Conservation (phyloP, 129 eudicot genomes). For the Flaveria sonorensis region DNA sequence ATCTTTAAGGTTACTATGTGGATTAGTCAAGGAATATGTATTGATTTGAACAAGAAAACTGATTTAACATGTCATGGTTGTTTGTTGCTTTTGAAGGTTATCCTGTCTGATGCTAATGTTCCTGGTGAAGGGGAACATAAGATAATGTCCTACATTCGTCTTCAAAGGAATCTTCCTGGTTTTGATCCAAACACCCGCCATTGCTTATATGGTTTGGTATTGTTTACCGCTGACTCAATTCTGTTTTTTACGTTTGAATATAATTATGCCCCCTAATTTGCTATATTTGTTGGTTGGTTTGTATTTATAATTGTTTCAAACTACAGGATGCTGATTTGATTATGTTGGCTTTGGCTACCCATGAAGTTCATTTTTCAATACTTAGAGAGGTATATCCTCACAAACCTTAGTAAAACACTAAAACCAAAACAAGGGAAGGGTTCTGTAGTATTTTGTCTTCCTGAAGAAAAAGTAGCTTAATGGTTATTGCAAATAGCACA, state of each 20-base stretch:
- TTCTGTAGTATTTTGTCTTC: constrained; percentile 1
- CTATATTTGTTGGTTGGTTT: constrained; percentile 5
- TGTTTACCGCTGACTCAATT: constrained; percentile 21
- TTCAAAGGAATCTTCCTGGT: constrained; percentile 99
- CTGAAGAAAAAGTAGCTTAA: neutral
- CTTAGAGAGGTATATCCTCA: constrained; percentile 74
- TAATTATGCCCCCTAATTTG: neutral
- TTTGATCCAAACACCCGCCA: constrained; percentile 95
- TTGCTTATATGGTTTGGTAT: constrained; percentile 96
- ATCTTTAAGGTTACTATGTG: neutral
- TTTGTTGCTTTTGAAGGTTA: constrained; percentile 59
- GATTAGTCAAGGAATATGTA: constrained; percentile 4
- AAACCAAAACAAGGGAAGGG: neutral
- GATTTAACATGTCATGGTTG: constrained; percentile 7
- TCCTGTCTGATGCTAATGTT: constrained; percentile 98
- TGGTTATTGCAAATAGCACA: constrained; percentile 1
- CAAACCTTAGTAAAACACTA: constrained; percentile 15
- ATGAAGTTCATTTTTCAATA: constrained; percentile 88
- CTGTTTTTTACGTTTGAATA: neutral
- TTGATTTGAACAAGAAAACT: constrained; percentile 15
- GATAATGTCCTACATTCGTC: constrained; percentile 96
- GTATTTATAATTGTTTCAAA: constrained; percentile 16
- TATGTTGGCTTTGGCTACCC: constrained; percentile 89
- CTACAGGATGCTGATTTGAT: constrained; percentile 87
- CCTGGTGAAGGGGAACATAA: constrained; percentile 99